Evolutionary conservation across 225 moss, liverwort and hornwort genomes (phyloP), one percentile per base, ranked within the genome.

Genomic region (Physcomitrium patens): DNA sequence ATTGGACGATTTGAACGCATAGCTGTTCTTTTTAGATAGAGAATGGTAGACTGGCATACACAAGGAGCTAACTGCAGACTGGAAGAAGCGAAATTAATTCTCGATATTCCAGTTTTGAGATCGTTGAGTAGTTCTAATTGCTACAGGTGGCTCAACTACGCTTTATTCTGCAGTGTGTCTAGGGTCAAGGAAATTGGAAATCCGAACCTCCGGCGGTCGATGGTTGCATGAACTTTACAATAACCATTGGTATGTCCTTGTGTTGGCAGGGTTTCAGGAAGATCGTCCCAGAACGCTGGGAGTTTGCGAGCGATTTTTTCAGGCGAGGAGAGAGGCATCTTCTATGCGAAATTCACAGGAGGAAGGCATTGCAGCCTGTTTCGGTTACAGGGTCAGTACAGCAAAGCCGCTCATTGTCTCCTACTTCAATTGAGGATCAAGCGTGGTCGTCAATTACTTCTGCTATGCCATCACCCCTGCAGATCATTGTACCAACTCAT

Each of bases 211-310:
- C 5, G 31, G 31, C 31, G 31, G 31, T 37, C 31, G 31, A 37
- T 37, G 7, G 31, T 37, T 37, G 2, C 5, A 37, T 37, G 31
- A 37, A 7, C 0, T 17, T 58, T 23, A 7, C 73, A 79, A 70
- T 77, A 52, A 26, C 26, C 19, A 58, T 68, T 73, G 23, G 58
- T 49, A 63, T 63, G 31, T 68, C 61, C 57, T 15, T 64, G 58
- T 75, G 50, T 68, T 46, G 52, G 58, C 81, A 89, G 88, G 88
- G 88, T 7, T 89, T 89, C 76, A 70, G 83, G 65, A 89, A 89
- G 78, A 78, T 89, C 27, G 83, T 86, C 8, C 88, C 88, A 4
- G 85, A 89, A 57, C 88, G 88, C 16, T 89, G 88, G 88, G 88
- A 89, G 83, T 89, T 89, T 5, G 81, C 83, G 3, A 89, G 86